Evolutionary conservation across 1,284 basidiomycete species (phyloP).

Genomic region (Rhizopogon hawkerae): DNA sequence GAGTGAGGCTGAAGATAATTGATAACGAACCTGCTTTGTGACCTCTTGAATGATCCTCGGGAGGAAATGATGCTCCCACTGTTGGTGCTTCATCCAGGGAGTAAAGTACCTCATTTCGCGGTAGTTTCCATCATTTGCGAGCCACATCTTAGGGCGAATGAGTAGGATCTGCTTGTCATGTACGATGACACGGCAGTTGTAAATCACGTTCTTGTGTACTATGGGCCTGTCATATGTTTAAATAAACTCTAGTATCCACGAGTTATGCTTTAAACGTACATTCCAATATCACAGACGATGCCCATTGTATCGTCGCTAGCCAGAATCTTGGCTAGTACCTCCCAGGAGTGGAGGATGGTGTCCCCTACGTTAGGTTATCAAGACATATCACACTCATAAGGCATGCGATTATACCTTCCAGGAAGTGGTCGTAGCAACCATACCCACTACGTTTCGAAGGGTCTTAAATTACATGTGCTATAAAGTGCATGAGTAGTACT

Average conservation of each 20-base stretch:
- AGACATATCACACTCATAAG: not conserved
- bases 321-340: constrained; percentile 82
- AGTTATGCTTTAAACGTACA: constrained; percentile 48
- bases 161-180: constrained; percentile 81
- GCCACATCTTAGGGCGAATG: constrained; percentile 99
- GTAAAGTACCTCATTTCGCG: constrained; percentile 95
- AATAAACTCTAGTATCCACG: constrained; percentile 1
- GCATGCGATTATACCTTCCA: constrained; percentile 54
- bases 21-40: constrained; percentile 70
- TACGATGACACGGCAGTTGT: constrained; percentile 92
- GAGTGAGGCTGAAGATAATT: not conserved
- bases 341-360: constrained; percentile 93
- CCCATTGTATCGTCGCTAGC: constrained; percentile 67
- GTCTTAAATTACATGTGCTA: not conserved
- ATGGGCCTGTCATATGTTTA: constrained; percentile 61
- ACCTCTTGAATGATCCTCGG: constrained; percentile 81
- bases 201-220: constrained; percentile 93
- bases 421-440: constrained; percentile 90
- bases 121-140: constrained; percentile 98
- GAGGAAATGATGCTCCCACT: constrained; percentile 84
- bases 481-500: constrained; percentile 22
- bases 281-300: constrained; percentile 90
- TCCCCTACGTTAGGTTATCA: constrained; percentile 54
- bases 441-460: constrained; percentile 59
- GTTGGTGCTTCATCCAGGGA: constrained; percentile 84